Evolutionary conservation across 1,284 basidiomycete species (phyloP).

Genomic region (Fistulinella cinereoalba): DNA sequence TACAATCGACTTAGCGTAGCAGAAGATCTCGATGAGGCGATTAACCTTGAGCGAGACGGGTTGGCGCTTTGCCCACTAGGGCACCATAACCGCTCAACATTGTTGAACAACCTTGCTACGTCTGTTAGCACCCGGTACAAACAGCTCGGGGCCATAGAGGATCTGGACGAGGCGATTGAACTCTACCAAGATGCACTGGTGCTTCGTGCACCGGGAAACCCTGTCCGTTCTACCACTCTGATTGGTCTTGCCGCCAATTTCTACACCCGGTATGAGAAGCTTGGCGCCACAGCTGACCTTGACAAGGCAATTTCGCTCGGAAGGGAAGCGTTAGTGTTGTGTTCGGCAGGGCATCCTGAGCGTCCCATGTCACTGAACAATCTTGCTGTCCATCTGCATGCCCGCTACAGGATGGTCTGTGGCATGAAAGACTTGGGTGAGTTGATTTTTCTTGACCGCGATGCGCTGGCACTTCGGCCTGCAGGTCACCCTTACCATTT

Average conservation of each 20-base stretch:
- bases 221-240: neutral
- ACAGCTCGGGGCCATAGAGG: neutral
- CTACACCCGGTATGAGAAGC: neutral
- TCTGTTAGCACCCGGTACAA: neutral
- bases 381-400: neutral
- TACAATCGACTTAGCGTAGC: neutral
- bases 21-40: neutral
- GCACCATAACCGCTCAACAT: neutral
- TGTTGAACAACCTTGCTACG: neutral
- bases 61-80: neutral
- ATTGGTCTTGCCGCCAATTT: neutral
- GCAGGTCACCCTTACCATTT: neutral
- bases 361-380: neutral
- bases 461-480: neutral
- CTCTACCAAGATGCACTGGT: neutral
- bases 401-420: neutral
- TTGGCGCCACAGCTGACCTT: neutral
- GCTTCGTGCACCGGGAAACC: neutral
- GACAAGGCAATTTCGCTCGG: neutral
- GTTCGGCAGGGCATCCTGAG: neutral
- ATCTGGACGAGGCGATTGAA: neutral
- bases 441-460: neutral
- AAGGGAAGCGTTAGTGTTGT: neutral
- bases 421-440: neutral
- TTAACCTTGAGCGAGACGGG: neutral